Conservation (phyloP, 2,329 filamentous ascomycete genomes). For the Talaromyces sp. region DNA sequence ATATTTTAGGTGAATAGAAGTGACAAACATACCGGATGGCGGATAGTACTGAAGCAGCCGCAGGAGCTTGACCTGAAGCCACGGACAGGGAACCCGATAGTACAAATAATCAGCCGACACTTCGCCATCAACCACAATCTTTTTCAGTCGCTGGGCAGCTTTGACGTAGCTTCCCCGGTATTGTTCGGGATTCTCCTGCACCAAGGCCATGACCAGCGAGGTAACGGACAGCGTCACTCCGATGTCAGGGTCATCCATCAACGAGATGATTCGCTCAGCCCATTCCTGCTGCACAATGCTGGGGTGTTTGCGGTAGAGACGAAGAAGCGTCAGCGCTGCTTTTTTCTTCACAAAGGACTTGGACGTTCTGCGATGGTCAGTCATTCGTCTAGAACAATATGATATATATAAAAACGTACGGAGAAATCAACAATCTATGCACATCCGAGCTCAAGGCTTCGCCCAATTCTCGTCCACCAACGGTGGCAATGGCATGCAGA, state of each 20-base stretch:
- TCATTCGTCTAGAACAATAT: conserved; percentile 3
- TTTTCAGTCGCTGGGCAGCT: conserved; percentile 82
- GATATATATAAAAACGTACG: conserved; percentile 54
- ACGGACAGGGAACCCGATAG: conserved; percentile 99
- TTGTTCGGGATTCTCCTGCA: conserved; percentile 88
- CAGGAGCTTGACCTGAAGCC: conserved; percentile 94
- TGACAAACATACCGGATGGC: conserved; percentile 65
- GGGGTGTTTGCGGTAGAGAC: conserved; percentile 90
- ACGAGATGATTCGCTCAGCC: conserved; percentile 95
- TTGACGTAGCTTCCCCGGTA: conserved; percentile 95
- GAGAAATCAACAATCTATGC: conserved; percentile 87
- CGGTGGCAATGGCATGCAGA: conserved; percentile 95
- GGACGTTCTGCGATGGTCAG: conserved; percentile 56
- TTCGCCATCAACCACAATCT: conserved; percentile 85
- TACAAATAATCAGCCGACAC: conserved; percentile 90
- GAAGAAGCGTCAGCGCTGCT: conserved; percentile 85
- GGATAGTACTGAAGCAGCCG: conserved; percentile 93
- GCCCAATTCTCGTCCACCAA: conserved; percentile 94
- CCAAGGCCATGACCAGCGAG: conserved; percentile 88
- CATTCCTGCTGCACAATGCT: conserved; percentile 93
- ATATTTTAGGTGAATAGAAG: conserved; percentile 3
- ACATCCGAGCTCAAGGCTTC: conserved; percentile 90
- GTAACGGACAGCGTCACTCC: conserved; percentile 94
- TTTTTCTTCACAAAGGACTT: conserved; percentile 99
- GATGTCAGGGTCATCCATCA: conserved; percentile 95